phyloP scores from a whole-genome alignment of 2,329 filamentous ascomycete species.

The Cercospora brassicicola region DNA sequence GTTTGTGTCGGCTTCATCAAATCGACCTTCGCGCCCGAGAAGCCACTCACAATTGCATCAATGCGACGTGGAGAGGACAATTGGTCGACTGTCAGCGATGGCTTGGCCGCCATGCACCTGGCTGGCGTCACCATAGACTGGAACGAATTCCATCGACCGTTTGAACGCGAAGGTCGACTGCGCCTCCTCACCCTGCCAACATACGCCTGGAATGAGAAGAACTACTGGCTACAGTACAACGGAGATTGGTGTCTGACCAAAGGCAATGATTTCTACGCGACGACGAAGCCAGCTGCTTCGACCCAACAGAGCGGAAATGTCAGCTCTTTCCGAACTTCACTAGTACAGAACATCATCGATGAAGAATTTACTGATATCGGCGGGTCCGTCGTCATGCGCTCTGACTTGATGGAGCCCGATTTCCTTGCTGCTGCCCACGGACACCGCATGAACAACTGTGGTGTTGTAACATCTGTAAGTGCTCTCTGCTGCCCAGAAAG shows the following conservation, averaged over 20 bases:
- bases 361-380: neutral
- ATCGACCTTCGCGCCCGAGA: conserved; percentile 5
- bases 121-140: conserved; percentile 60
- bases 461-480: conserved; percentile 46
- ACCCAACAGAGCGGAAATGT: neutral
- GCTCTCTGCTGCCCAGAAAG: conserved; percentile 17
- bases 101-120: conserved; percentile 53
- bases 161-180: conserved; percentile 40
- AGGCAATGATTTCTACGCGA: conserved; percentile 17
- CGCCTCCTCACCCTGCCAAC: conserved; percentile 55
- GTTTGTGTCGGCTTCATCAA: conserved; percentile 33
- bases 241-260: conserved; percentile 37
- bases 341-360: conserved; percentile 27
- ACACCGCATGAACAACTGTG: conserved; percentile 45
- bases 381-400: conserved; percentile 40
- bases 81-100: conserved; percentile 54
- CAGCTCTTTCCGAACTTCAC: conserved; percentile 33
- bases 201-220: conserved; percentile 40
- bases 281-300: conserved; percentile 2
- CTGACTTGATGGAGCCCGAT: conserved; percentile 37
- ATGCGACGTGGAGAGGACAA: conserved; percentile 17
- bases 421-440: conserved; percentile 44
- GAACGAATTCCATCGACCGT: conserved; percentile 57
- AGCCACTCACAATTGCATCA: conserved; percentile 13
- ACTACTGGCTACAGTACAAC: conserved; percentile 43